phyloP scores from a whole-genome alignment of 2,329 filamentous ascomycete species.

The Colletotrichum tofieldiae region DNA sequence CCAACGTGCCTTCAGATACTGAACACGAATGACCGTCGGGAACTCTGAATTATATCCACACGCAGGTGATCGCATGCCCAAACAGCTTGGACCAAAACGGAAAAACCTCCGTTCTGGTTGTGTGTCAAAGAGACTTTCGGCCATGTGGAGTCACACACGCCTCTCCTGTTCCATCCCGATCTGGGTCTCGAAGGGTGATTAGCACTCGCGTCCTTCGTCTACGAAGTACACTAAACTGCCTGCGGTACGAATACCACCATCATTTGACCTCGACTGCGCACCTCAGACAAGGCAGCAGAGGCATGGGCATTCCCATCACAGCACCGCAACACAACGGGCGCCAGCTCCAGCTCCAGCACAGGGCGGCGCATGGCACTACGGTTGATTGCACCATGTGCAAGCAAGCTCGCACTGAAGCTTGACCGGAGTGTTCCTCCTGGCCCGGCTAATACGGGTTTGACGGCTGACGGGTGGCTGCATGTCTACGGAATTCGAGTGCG shows the following conservation, averaged over 20 bases:
- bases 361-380: slow-evolving; percentile 11
- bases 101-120: slow-evolving; percentile 37
- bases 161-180: slow-evolving; percentile 36
- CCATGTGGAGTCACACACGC: slow-evolving; percentile 38
- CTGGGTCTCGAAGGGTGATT: slow-evolving; percentile 33
- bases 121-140: slow-evolving; percentile 41
- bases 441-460: slow-evolving; percentile 24
- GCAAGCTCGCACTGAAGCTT: slow-evolving; percentile 8
- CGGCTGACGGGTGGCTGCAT: slow-evolving; percentile 29
- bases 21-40: slow-evolving; percentile 5
- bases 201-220: slow-evolving; percentile 27
- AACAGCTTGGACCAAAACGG: slow-evolving; percentile 40
- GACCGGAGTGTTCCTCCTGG: background rate
- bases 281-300: slow-evolving; percentile 1
- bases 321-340: background rate
- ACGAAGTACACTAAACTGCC: slow-evolving; percentile 7
- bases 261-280: slow-evolving; percentile 5
- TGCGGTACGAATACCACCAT: slow-evolving; percentile 5
- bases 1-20: background rate
- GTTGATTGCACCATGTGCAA: slow-evolving; percentile 16
- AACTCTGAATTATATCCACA: slow-evolving; percentile 22
- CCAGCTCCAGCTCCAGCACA: background rate
- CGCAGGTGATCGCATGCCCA: slow-evolving; percentile 23
- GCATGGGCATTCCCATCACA: background rate
- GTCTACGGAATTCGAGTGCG: slow-evolving; percentile 27